Evolutionary conservation across 495 filamentous ascomycete genomes (phyloP).

Genomic region (Podospora conica): DNA sequence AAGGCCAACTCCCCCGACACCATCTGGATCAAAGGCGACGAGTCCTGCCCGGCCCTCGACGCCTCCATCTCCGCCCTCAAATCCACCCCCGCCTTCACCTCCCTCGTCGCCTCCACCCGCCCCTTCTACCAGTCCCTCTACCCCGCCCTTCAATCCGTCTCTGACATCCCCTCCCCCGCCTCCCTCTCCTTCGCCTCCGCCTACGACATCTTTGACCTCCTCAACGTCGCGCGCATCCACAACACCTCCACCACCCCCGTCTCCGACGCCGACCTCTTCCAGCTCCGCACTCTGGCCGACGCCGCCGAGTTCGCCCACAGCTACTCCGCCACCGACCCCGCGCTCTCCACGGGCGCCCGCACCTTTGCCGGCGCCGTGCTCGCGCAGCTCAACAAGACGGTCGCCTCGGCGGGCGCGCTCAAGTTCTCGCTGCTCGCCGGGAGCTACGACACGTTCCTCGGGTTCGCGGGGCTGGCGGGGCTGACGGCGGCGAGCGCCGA

Average conservation of each 20-base stretch:
- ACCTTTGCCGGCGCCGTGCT: conserved; percentile 14
- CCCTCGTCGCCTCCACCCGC: conserved; percentile 9
- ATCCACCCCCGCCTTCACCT: conserved; percentile 1
- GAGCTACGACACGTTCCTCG: conserved; percentile 23
- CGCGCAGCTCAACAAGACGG: conserved; percentile 16
- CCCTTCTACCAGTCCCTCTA: conserved; percentile 17
- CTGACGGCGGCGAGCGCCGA: conserved; percentile 6
- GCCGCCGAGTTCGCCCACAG: conserved; percentile 30
- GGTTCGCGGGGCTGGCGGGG: conserved; percentile 15
- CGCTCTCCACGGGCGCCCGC: conserved; percentile 11
- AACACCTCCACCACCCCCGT: conserved; percentile 13
- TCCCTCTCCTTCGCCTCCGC: conserved; percentile 15
- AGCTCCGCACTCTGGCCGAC: conserved; percentile 20
- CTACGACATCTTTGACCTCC: conserved; percentile 23
- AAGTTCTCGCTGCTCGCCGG: conserved; percentile 17
- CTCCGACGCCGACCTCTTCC: conserved; percentile 7
- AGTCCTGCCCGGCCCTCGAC: conserved; percentile 13
- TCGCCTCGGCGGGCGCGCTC: conserved; percentile 3
- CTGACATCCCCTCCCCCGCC: conserved; percentile 1
- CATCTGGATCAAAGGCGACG: conserved; percentile 22
- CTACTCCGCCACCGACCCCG: conserved; percentile 16
- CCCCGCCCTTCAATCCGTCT: conserved; percentile 10
- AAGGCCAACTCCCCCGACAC: conserved; percentile 14
- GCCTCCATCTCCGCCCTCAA: conserved; percentile 2
- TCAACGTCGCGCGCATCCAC: conserved; percentile 20